Evolutionary conservation across 2,329 filamentous ascomycete genomes (phyloP).

Genomic region (Pseudocercospora musae): DNA sequence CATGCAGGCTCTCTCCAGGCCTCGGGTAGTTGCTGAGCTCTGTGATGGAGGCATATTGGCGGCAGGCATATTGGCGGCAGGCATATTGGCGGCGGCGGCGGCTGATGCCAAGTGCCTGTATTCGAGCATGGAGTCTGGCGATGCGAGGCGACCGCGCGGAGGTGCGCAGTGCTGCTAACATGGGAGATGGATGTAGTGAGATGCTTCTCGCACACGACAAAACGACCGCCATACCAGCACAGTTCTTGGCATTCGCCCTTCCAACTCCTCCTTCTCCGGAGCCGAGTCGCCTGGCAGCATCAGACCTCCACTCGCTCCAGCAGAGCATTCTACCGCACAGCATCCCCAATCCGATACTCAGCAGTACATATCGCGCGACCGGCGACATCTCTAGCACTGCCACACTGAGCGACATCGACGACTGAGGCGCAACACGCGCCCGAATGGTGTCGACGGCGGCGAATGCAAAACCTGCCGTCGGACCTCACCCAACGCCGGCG

Average conservation of each 20-base stretch:
- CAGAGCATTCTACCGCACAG: background rate
- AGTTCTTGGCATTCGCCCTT: background rate
- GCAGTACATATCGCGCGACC: background rate
- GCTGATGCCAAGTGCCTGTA: too few species aligned
- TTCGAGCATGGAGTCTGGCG: conserved; percentile 1
- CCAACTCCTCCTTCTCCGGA: background rate
- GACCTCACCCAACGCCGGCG: conserved; percentile 9
- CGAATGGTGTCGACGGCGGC: conserved; percentile 7
- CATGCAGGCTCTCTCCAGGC: conserved; percentile 81
- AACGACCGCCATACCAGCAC: background rate
- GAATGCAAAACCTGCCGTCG: conserved; percentile 16
- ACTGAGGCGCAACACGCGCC: background rate
- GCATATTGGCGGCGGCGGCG: too few species aligned
- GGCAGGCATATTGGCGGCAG: too few species aligned
- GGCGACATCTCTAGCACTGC: background rate
- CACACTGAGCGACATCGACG: background rate
- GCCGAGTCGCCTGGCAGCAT: background rate
- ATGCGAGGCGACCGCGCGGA: conserved; percentile 24
- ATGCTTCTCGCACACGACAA: background rate
- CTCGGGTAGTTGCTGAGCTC: conserved; percentile 70
- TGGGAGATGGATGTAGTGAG: conserved; percentile 6
- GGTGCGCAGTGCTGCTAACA: conserved; percentile 25
- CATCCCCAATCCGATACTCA: background rate
- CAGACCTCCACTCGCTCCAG: background rate
- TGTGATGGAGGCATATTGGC: conserved; percentile 64